Percentiles rank a stretch among this genome's conserved stretches.
Evolutionary conservation across 1,139 yeast genomes (phyloP).

Genomic region (Suhomyces yuchorum): DNA sequence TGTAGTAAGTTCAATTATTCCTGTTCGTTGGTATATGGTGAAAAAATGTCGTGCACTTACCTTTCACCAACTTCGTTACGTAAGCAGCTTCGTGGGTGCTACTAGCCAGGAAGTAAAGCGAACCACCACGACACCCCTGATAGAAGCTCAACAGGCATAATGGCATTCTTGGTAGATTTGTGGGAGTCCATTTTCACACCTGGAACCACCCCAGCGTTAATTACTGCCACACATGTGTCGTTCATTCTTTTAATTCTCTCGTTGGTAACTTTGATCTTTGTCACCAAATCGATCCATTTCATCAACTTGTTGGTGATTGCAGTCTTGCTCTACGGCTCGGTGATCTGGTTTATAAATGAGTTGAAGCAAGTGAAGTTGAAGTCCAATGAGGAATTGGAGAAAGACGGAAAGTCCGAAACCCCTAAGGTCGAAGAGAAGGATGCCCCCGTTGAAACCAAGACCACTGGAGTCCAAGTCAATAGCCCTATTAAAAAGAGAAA

Average conservation of each 20-base stretch:
- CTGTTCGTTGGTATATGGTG: slow-evolving; percentile 1
- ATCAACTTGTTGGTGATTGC: slow-evolving; percentile 73
- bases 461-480: slow-evolving; percentile 10
- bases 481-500: slow-evolving; percentile 19
- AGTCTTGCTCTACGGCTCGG: slow-evolving; percentile 68
- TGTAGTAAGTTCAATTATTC: not conserved
- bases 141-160: not conserved
- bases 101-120: not conserved
- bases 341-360: slow-evolving; percentile 87
- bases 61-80: slow-evolving; percentile 3
- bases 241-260: slow-evolving; percentile 57
- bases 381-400: slow-evolving; percentile 37
- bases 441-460: not conserved
- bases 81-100: not conserved
- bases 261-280: slow-evolving; percentile 56
- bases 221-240: slow-evolving; percentile 76
- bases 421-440: not conserved
- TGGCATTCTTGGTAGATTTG: slow-evolving; percentile 61
- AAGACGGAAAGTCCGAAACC: slow-evolving; percentile 4
- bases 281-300: slow-evolving; percentile 76
- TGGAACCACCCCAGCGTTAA: slow-evolving; percentile 85
- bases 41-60: slow-evolving; percentile 12
- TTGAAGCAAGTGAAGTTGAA: slow-evolving; percentile 55
- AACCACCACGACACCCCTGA: not conserved
- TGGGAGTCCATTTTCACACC: slow-evolving; percentile 96